These are phyloP conservation scores for Pichia membranifaciens DNA, from an alignment of 805 yeast species.

Conservation along the genomic window DNA sequence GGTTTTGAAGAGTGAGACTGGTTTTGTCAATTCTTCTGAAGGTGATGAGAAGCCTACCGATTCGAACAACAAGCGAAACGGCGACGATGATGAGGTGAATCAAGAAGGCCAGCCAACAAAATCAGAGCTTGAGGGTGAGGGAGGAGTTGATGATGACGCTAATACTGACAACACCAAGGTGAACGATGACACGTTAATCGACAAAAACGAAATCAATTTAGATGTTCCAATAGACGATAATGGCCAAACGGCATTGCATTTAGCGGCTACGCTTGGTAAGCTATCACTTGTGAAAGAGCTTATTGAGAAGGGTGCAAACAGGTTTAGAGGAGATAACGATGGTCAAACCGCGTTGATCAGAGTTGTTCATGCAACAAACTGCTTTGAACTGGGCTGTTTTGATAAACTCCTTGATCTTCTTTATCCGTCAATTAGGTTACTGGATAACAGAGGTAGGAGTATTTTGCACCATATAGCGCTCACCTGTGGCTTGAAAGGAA, in stretches of 20 bases:
- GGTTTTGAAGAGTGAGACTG: neutral
- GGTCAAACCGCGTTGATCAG: conserved; percentile 88
- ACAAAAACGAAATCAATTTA: conserved; percentile 38
- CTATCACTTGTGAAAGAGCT: conserved; percentile 61
- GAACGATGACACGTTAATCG: neutral
- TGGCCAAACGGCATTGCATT: conserved; percentile 90
- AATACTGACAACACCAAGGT: no score
- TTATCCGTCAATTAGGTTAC: conserved; percentile 63
- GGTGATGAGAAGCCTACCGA: conserved; percentile 16
- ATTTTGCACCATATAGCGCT: conserved; percentile 82
- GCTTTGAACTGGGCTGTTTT: conserved; percentile 75
- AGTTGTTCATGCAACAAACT: conserved; percentile 77
- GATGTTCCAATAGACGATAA: conserved; percentile 89
- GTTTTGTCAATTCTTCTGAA: conserved; percentile 5
- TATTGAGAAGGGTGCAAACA: conserved; percentile 60
- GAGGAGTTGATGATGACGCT: neutral
- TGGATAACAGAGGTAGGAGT: conserved; percentile 70
- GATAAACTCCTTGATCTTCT: conserved; percentile 61
- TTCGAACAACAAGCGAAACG: no score
- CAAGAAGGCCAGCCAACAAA: neutral
- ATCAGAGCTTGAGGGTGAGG: no score
- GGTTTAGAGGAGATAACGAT: conserved; percentile 65
- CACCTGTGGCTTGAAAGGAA: conserved; percentile 70
- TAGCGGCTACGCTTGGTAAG: conserved; percentile 92
- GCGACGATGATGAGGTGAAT: neutral